Evolutionary conservation across 2,329 filamentous ascomycete species (phyloP).

Genomic region (Aspergillus japonicus): DNA sequence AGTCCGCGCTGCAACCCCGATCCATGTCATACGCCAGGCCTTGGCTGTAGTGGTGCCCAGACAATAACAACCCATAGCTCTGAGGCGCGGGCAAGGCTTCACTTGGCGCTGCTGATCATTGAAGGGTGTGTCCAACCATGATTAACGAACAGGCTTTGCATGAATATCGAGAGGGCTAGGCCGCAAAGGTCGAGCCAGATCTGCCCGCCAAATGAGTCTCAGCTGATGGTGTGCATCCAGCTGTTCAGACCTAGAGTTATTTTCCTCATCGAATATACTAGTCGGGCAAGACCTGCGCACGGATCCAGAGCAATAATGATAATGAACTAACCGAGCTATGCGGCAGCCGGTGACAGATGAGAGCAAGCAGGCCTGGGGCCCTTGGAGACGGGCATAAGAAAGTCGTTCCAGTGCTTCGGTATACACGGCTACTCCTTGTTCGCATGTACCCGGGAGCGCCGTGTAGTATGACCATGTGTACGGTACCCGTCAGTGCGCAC

Average conservation of each 20-base stretch:
- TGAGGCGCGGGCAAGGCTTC: constrained; percentile 2
- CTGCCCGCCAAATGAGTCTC: background rate
- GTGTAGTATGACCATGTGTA: background rate
- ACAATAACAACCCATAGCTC: background rate
- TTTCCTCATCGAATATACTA: background rate
- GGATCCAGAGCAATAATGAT: background rate
- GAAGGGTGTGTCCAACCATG: background rate
- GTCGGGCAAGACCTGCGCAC: constrained; percentile 5
- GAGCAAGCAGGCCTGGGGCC: background rate
- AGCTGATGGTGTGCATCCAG: constrained; percentile 1
- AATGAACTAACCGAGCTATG: constrained; percentile 7
- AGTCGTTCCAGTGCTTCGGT: background rate
- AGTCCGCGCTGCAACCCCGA: constrained; percentile 1
- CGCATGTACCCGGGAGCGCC: background rate
- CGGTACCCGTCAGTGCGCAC: background rate
- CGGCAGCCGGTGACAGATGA: background rate
- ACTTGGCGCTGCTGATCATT: constrained; percentile 4
- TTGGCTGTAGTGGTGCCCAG: constrained; percentile 3
- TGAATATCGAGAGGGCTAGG: background rate
- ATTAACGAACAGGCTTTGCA: constrained; percentile 1
- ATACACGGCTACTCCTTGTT: background rate
- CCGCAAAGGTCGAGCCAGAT: constrained; percentile 5
- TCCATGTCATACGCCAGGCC: constrained; percentile 1
- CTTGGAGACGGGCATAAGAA: background rate
- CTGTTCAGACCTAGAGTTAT: background rate